These are phyloP conservation scores for Aspergillus sparsus DNA, from an alignment of 495 filamentous ascomycete species.

Conservation along the genomic window DNA sequence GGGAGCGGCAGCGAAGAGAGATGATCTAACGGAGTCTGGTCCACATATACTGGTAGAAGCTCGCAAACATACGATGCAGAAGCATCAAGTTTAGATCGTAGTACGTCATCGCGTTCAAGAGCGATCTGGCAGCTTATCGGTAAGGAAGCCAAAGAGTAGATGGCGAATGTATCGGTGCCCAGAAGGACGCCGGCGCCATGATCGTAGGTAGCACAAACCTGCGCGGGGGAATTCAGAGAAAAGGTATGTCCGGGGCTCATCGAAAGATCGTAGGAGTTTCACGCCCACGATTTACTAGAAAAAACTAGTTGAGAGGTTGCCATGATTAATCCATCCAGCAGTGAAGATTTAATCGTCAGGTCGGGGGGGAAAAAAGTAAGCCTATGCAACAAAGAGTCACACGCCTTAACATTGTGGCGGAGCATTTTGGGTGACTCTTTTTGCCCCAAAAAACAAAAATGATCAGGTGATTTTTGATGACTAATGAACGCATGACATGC, in stretches of 20 bases:
- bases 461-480: too few species aligned
- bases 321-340: too few species aligned
- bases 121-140: neutral
- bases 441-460: too few species aligned
- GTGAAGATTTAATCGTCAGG: too few species aligned
- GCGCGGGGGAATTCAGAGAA: neutral
- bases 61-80: conserved; percentile 3
- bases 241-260: conserved; percentile 4
- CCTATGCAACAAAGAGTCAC: too few species aligned
- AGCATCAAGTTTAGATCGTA: neutral
- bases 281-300: neutral
- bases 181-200: conserved; percentile 15
- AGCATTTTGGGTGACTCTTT: too few species aligned
- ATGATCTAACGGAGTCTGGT: neutral
- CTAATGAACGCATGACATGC: too few species aligned
- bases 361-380: too few species aligned
- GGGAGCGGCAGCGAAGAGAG: conserved; percentile 5
- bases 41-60: conserved; percentile 10
- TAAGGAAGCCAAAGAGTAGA: conserved; percentile 14
- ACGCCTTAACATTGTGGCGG: too few species aligned
- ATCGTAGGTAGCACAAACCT: conserved; percentile 15
- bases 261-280: conserved; percentile 1
- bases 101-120: neutral
- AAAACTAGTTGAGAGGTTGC: neutral
- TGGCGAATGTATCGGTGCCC: conserved; percentile 14